phyloP scores from a whole-genome alignment of 257 asterid genomes.

The Salvia hispanica region DNA sequence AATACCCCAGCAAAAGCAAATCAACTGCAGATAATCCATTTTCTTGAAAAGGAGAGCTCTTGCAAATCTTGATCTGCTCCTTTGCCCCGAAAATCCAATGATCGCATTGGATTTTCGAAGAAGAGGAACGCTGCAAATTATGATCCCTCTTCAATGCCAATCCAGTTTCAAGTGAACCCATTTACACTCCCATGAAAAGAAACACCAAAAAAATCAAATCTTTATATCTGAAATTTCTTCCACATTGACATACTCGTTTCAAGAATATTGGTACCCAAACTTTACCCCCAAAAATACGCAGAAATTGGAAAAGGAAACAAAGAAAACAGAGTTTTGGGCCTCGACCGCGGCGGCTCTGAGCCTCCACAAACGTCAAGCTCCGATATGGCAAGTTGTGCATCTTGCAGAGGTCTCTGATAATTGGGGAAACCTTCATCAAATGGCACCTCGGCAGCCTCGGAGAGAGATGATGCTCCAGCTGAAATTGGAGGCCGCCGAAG shows the following conservation, averaged over 20 bases:
- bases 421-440: too few relatives aligned
- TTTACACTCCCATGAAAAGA: slow-evolving; percentile 54
- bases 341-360: too few relatives aligned
- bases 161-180: slow-evolving; percentile 83
- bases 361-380: too few relatives aligned
- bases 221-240: not conserved
- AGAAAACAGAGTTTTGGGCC: slow-evolving; percentile 33
- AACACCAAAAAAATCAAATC: slow-evolving; percentile 27
- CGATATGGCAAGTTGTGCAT: too few relatives aligned
- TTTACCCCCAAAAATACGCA: slow-evolving; percentile 12
- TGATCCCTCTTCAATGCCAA: slow-evolving; percentile 54
- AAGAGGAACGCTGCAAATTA: slow-evolving; percentile 48
- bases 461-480: too few relatives aligned
- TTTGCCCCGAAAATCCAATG: slow-evolving; percentile 36
- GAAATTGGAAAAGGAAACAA: not conserved
- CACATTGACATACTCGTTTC: slow-evolving; percentile 22
- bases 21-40: slow-evolving; percentile 59
- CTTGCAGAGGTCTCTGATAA: too few relatives aligned
- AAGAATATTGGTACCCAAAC: slow-evolving; percentile 28
- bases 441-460: too few relatives aligned
- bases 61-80: slow-evolving; percentile 86
- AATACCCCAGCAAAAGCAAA: too few relatives aligned
- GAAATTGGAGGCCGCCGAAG: too few relatives aligned
- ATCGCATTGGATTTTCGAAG: slow-evolving; percentile 28
- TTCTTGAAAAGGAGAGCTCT: slow-evolving; percentile 55